Evolutionary conservation across 495 filamentous ascomycete genomes (phyloP), one percentile per base, ranked within the genome.

Genomic region (Penicillium daleae): DNA sequence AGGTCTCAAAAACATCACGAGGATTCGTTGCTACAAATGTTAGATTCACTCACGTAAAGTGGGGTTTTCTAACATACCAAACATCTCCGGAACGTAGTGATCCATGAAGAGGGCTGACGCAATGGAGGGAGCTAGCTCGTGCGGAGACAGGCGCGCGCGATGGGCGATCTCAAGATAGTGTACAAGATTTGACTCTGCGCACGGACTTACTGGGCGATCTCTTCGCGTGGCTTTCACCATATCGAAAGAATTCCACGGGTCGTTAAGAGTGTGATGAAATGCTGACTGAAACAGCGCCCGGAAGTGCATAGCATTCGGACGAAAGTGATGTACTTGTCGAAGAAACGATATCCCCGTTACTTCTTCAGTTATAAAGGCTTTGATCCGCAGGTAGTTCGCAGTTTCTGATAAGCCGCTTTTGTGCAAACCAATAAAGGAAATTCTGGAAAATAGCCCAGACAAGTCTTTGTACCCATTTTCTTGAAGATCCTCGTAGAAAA

Each of bases 401-500:
- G 10, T 17, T 31, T 51, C 48, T 31, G 10, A 51, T 17, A 51
- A 51, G 6, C 48, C 17, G 17, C 27, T 26, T 13, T 51, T 31
- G 9, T 27, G 4, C 17, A 51, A 4, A n/a, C 7, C 6, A 19
- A 31, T 0, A 12, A 27, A 51, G 24, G 24, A 27, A 31, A 29
- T 4, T 0, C 17, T 31, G 24, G 48, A 51, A 31, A 51, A 51
- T 4, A 51, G 24, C 6, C 0, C 21, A 24, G 50, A 64, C 24
- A 64, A 48, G 53, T 44, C 57, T 13, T 56, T 56, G 31, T 53
- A 44, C 21, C 51, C 17, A 0, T n/a, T 59, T 24, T 46, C 19
- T 17, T 52, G n/a, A 52, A 69, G 27, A 29, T 33, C 32, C 15
- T 40, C 7, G 37, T 63, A 50, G 22, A 69, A 50, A 8, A 59